These are phyloP conservation scores for Cucurbita moschata DNA, from an alignment of 306 rosid species.

Conservation along the genomic window DNA sequence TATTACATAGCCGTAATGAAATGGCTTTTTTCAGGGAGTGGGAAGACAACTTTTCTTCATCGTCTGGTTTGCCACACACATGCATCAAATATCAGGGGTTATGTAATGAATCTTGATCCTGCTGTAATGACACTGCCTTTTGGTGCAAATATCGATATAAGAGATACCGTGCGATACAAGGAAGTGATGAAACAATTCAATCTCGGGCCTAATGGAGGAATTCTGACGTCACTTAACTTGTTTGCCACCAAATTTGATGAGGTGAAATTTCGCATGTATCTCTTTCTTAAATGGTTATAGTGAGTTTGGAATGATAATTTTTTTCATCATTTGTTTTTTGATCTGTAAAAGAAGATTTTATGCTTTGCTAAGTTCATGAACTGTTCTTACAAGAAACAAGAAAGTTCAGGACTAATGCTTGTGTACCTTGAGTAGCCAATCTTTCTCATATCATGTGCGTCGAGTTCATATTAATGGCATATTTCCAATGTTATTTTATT, in stretches of 20 bases:
- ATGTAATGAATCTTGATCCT: constrained; percentile 82
- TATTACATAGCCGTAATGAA: not conserved
- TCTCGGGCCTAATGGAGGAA: constrained; percentile 97
- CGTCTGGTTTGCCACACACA: constrained; percentile 65
- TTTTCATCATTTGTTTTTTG: not conserved
- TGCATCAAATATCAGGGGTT: constrained; percentile 42
- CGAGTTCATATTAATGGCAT: not conserved
- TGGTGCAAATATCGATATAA: constrained; percentile 68
- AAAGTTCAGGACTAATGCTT: not conserved
- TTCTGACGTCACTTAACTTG: constrained; percentile 83
- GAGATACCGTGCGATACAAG: constrained; percentile 88
- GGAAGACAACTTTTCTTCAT: constrained; percentile 73
- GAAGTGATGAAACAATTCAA: constrained; percentile 93
- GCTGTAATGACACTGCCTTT: constrained; percentile 81
- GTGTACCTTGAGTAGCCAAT: not conserved
- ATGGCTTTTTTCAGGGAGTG: constrained; percentile 49
- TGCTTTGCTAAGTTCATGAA: not conserved
- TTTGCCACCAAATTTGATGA: constrained; percentile 94
- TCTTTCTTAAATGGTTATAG: not conserved
- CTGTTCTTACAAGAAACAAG: not conserved
- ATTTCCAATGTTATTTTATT: not conserved
- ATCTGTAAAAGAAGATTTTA: not conserved
- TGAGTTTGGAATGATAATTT: not conserved
- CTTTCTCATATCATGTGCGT: not conserved
- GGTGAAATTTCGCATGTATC: constrained; percentile 27